Base-by-base conservation (phyloP, 768 basidiomycete species). In the Boletus speciosus region DNA sequence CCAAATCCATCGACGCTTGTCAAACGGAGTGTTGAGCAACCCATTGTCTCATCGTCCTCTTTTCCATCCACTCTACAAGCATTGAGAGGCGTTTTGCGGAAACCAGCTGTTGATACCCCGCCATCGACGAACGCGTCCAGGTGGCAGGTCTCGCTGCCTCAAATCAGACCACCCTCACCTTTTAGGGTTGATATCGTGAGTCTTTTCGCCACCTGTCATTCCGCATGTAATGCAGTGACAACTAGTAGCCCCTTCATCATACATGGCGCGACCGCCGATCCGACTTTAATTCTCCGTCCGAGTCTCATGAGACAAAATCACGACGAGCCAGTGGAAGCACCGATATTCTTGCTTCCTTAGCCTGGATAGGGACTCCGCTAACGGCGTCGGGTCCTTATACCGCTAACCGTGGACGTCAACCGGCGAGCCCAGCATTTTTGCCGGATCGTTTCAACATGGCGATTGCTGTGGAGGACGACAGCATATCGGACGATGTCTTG, bases 381-480 rank as follows among this genome's bases (percentile, higher is more conserved):
- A 29, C 42, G 47, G n/a, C 35, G 7, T 29, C 41, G 25, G 19
- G 37, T 42, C 16, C 56, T 38, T 39, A 50, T 25, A 31, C 38
- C 10, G 21, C 49, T 42, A 15, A 56, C 10, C 25, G 21, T 38
- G 43, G 7, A 27, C 3, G 11, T 45, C 54, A 27, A 12, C 9
- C 12, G 0, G 34, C 46, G 45, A 52, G 39, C 19, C 12, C 48
- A n/a, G 14, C 31, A 19, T 53, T 35, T 41, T 27, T 47, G 15
- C 37, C 56, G 5, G 55, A 56, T 47, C 47, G 36, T 12, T 16
- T 69, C 29, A 48, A 49, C 48, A 65, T 81, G 44, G 77, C 77
- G 2, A 77, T 75, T 63, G 79, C 77, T 15, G 75, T 82, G 55
- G 79, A 74, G 27, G 77, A 81, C 45, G 75, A 80, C 27, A 75